A percentile compares a stretch with the other conserved stretches of the same genome.
Evolutionary conservation across 768 basidiomycete genomes (phyloP).

Genomic region (Cytidiella melzeri): DNA sequence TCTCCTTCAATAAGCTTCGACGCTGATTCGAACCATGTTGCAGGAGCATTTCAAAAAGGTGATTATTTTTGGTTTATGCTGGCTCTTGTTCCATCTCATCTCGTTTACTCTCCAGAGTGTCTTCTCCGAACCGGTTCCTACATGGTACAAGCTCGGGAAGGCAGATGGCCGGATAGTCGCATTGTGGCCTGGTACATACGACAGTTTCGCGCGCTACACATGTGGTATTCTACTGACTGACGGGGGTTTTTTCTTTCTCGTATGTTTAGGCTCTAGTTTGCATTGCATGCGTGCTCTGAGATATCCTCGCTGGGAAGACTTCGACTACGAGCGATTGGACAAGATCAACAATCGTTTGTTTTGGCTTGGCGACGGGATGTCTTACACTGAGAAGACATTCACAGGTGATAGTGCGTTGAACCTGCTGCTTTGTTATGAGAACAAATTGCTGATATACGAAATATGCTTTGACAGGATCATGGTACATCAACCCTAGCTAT

Average conservation of each 20-base stretch:
- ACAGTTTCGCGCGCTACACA: no score
- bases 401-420: constrained; percentile 24
- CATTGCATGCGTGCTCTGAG: constrained; percentile 43
- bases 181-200: constrained; percentile 63
- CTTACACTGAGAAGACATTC: constrained; percentile 40
- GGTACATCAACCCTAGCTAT: not conserved
- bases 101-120: constrained; percentile 37
- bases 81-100: not conserved
- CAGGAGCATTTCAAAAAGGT: constrained; percentile 43
- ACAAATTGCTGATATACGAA: not conserved
- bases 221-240: no score
- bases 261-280: constrained; percentile 39
- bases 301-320: constrained; percentile 64
- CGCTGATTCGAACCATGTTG: not conserved
- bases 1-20: no score
- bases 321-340: constrained; percentile 42
- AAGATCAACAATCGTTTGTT: constrained; percentile 41
- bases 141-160: constrained; percentile 60
- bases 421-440: not conserved
- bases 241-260: no score
- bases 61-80: not conserved
- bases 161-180: constrained; percentile 50
- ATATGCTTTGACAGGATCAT: not conserved
- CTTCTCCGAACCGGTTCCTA: constrained; percentile 47
- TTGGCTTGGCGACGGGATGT: constrained; percentile 59